Evolutionary conservation across 495 filamentous ascomycete species (phyloP), one percentile per base, ranked within the genome.

Genomic region (Amorphotheca resinae): DNA sequence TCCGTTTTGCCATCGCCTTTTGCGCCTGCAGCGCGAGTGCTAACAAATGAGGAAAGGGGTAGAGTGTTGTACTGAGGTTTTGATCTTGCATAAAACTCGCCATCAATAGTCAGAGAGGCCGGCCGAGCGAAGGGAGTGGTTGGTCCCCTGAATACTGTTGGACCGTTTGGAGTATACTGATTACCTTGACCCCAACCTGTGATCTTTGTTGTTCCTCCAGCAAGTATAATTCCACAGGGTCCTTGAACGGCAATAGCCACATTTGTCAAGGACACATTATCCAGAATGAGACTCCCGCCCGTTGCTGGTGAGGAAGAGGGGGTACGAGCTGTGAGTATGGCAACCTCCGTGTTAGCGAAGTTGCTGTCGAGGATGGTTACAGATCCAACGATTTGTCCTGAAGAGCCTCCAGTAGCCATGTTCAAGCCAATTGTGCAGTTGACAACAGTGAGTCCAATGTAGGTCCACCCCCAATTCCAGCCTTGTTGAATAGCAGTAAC

Each of bases 321-420:
- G 74, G 51, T 36, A 12, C 38, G 18, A 17, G 49, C 49, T 4
- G 17, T 32, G 16, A 65, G 64, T 16, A 55, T 50, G 33, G 65
- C 73, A 31, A 71, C 60, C 22, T 56, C 53, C 46, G 70, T 74
- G 50, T 71, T 64, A 38, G 54, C 49, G 41, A 74, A 66, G 26
- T 40, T 60, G 50, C 74, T 80, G 56, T 88, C 83, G n/a, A 82
- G 65, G 32, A 88, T 53, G 36, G 82, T 60, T 4, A 84, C 68
- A 1, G 76, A 78, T 9, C 77, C 77, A 26, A 77, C 66, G 25
- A 63, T 55, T 45, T 80, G 57, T 35, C 57, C 46, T 31, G 65
- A 55, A 34, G 62, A 59, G 16, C 44, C 65, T 45, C 64, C 52
- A 43, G 64, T 58, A 3, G 72, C 66, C 49, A 84, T 84, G 43